Evolutionary conservation across 257 asterid genomes (phyloP), one percentile per base, ranked within the genome.

Genomic region (Eucommia ulmoides): DNA sequence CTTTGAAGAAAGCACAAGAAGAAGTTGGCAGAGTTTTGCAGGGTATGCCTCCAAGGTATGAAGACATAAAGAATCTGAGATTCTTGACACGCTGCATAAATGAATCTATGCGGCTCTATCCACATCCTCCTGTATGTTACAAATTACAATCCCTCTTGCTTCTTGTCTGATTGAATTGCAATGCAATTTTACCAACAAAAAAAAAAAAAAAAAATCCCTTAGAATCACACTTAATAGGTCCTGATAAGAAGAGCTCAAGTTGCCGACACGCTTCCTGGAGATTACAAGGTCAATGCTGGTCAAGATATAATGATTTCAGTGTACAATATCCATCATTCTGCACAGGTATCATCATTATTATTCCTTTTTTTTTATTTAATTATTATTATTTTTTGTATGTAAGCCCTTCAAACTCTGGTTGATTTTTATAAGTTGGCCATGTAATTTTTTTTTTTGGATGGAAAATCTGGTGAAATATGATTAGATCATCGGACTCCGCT

Each of bases 261-360:
- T 20, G 70, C 75, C n/a, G 98, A 89, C 23, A 64, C 71, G 20
- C 81, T 89, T 55, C 98, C 98, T 2, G 98, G 96, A 41, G 65
- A 80, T 70, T 89, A 89, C 70, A 89, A 76, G 77, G 92, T 89
- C 64, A 68, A 79, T 68, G 62, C 84, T 54, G 98, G 96, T 62
- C 98, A 89, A 77, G 98, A 89, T 71, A 55, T 89, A 65, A 85
- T 89, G 97, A 89, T 89, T 55, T 89, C 97, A 2, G 98, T 89
- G 38, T 89, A 89, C 73, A 89, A 89, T 62, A 74, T 89, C 62
- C 97, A 89, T 75, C 97, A 52, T 66, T 89, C 93, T 59, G 52
- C 84, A 8, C 65, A 80, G 96, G 95, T 88, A 76, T 17, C 20
- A 42, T 9, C 20, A 6, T 1, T 10, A 35, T 35, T 4, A 35